Base-by-base conservation (phyloP, 1,284 basidiomycete genomes). In the Pseudozyma tsukubaensis region DNA sequence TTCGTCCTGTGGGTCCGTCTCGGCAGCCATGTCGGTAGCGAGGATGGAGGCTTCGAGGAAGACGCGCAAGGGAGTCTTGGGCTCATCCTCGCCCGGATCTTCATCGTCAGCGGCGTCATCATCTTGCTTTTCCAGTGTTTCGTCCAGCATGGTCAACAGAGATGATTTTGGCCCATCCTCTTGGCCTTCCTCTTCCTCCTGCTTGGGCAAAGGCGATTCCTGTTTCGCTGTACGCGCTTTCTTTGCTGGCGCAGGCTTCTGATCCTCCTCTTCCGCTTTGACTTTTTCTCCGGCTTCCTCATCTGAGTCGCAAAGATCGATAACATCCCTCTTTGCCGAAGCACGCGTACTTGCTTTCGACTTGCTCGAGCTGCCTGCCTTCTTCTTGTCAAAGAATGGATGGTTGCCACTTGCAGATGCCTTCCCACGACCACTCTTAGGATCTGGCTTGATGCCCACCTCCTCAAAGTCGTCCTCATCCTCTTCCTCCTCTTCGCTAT, bases 31-130 rank as follows among this genome's bases (percentile, higher is more conserved):
- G 82, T 94, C 93, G 0, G 93, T 94, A 0, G 92, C 91, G 16
- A 96, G 86, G 89, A 92, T 92, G 0, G 92, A 93, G 0, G 90
- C 90, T 82, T 94, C 91, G 11, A 97, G 86, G 83, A 96, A 95
- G 52, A 87, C 85, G n/a, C 92, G 89, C 37, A 95, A 85, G 1
- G 91, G 91, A 19, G 71, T 76, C 66, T 75, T 75, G 8, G n/a
- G 34, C 24, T 77, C 68, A 77, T 56, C 80, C 65, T 65, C 72
- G 21, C 64, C 58, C 6, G 61, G 47, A 9, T 72, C 65, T 8
- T 63, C 49, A 18, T 71, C 58, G 4, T 70, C 56, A 19, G 62
- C 64, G 6, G 40, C 51, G 3, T 53, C 37, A 1, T 32, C 18
- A 12, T 39, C 36, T 11, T 32, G 40, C 8, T 60, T 45, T 6